A percentile compares a stretch with the other conserved stretches of the same genome.
phyloP scores from a whole-genome alignment of 2,329 filamentous ascomycete genomes.

The Cephalotrichum gorgonifer region DNA sequence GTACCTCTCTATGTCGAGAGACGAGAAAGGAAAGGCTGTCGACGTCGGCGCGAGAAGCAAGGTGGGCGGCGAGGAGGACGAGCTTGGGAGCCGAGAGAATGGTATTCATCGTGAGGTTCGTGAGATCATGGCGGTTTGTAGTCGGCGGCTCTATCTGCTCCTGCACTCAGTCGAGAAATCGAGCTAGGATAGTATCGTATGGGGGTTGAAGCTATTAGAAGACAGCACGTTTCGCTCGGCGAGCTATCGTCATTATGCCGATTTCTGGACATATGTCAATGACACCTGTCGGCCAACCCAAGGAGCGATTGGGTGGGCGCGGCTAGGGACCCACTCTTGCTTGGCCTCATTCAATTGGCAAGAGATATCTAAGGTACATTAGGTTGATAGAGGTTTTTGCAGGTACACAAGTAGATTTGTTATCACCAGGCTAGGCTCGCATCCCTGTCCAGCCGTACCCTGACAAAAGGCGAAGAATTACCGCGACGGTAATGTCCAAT shows the following conservation, averaged over 20 bases:
- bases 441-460: background rate
- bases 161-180: background rate
- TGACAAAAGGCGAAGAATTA: background rate
- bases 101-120: background rate
- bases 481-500: background rate
- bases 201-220: background rate
- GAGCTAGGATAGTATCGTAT: background rate
- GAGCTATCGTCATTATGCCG: background rate
- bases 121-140: background rate
- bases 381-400: background rate
- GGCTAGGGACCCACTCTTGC: background rate
- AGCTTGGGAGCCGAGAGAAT: constrained; percentile 56
- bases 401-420: background rate
- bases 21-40: constrained; percentile 50
- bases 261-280: background rate
- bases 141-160: background rate
- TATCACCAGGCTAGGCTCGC: background rate
- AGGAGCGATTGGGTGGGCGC: background rate
- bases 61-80: constrained; percentile 61
- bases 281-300: background rate
- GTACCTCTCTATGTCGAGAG: constrained; percentile 41
- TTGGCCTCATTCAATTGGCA: background rate
- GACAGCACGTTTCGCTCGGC: background rate
- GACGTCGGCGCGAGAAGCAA: constrained; percentile 57
- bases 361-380: background rate